Evolutionary conservation across 441 rosid species (phyloP).

Genomic region (Oxalis stricta): DNA sequence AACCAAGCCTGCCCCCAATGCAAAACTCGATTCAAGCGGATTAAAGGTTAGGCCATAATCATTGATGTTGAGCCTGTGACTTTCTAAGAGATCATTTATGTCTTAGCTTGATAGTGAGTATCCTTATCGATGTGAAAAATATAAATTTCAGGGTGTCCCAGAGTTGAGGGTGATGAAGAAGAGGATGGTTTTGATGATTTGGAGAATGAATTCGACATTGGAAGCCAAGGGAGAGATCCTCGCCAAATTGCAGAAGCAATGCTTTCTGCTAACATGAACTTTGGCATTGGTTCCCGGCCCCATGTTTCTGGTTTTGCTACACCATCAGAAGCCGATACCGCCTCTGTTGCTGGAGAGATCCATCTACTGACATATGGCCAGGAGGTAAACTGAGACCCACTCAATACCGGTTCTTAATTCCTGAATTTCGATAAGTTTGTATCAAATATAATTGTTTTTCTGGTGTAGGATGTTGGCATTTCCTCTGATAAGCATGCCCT

Average conservation of each 20-base stretch:
- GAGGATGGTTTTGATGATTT: conserved; percentile 66
- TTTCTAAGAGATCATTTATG: background rate
- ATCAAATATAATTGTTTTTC: conserved; percentile 3
- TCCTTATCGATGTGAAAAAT: conserved; percentile 5
- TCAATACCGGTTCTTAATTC: background rate
- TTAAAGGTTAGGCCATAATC: conserved; percentile 33
- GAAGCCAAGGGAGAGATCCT: conserved; percentile 25
- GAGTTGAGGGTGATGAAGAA: conserved; percentile 81
- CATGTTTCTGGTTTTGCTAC: conserved; percentile 24
- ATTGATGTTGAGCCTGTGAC: background rate
- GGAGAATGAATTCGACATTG: conserved; percentile 52
- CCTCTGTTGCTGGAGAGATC: conserved; percentile 25
- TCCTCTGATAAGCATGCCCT: conserved; percentile 57
- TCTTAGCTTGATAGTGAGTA: background rate
- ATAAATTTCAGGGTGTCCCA: conserved; percentile 43
- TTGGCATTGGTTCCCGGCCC: conserved; percentile 20
- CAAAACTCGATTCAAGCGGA: conserved; percentile 64
- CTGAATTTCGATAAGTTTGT: background rate
- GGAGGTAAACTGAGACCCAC: conserved; percentile 29
- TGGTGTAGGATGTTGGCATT: conserved; percentile 53
- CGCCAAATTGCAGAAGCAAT: conserved; percentile 32
- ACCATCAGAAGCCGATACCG: conserved; percentile 35
- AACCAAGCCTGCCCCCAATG: conserved; percentile 77
- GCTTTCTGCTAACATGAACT: conserved; percentile 33
- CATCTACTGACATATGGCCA: conserved; percentile 52